Percentiles rank a stretch among this genome's conserved stretches.
Evolutionary conservation across 345 rosid genomes (phyloP).

Genomic region (Populus nigra): DNA sequence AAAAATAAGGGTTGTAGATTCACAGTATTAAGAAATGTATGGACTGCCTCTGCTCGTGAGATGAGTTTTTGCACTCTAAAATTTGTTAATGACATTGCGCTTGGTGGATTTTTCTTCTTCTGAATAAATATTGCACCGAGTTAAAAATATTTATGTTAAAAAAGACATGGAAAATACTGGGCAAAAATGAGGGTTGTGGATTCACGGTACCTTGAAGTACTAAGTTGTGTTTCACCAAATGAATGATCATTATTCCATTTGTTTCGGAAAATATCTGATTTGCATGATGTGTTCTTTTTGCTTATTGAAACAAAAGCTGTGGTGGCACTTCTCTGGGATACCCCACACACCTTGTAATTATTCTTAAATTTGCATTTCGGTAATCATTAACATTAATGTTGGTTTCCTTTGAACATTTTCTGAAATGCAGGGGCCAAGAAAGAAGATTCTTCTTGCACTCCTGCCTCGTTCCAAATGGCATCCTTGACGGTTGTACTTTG

Average conservation of each 20-base stretch:
- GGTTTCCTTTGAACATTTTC: background rate
- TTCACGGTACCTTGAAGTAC: background rate
- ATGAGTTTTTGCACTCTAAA: background rate
- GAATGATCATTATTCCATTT: background rate
- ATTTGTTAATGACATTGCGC: background rate
- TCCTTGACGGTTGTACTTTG: constrained; percentile 9
- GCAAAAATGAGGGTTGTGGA: background rate
- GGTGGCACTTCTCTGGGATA: background rate
- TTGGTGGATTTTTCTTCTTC: background rate
- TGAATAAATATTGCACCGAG: background rate
- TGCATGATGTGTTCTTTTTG: background rate
- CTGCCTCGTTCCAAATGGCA: constrained; percentile 51
- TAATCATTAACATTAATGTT: background rate
- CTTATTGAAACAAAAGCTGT: background rate
- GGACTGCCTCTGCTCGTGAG: background rate
- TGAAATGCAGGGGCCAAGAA: constrained; percentile 76
- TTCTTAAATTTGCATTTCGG: background rate
- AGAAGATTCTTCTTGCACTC: constrained; percentile 83
- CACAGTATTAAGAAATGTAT: background rate
- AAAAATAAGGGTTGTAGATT: background rate
- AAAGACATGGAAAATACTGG: background rate
- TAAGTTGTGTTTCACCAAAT: background rate
- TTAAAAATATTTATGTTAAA: background rate
- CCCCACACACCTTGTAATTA: background rate
- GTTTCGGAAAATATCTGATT: background rate